Conservation (phyloP, 2,329 filamentous ascomycete genomes). For the Diaporthe caulivora region DNA sequence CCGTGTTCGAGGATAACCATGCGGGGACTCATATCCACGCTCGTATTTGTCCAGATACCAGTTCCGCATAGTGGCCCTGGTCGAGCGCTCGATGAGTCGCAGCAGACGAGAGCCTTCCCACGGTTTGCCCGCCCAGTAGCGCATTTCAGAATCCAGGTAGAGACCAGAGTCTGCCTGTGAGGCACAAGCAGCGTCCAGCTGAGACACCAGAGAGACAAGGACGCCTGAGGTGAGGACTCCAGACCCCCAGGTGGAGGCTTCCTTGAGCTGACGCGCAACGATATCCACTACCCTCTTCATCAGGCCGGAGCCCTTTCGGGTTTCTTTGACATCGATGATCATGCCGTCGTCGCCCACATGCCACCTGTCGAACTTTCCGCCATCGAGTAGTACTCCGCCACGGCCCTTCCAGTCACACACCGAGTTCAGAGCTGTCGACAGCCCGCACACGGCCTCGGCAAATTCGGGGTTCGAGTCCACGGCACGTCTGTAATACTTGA, state of each 20-base stretch:
- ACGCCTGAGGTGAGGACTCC: constrained; percentile 72
- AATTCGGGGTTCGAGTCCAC: constrained; percentile 95
- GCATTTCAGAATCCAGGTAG: constrained; percentile 56
- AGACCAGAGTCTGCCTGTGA: constrained; percentile 49
- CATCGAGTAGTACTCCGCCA: constrained; percentile 83
- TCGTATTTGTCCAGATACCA: constrained; percentile 91
- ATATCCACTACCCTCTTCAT: constrained; percentile 92
- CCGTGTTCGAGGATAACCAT: constrained; percentile 77
- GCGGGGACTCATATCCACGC: constrained; percentile 65
- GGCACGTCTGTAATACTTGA: constrained; percentile 89
- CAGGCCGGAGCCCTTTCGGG: constrained; percentile 78
- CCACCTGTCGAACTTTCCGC: constrained; percentile 86
- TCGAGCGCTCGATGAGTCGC: constrained; percentile 85
- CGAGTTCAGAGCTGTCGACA: constrained; percentile 95
- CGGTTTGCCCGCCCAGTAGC: constrained; percentile 76
- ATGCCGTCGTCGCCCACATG: constrained; percentile 89
- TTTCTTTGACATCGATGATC: constrained; percentile 78
- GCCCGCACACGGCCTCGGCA: constrained; percentile 94
- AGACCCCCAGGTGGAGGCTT: constrained; percentile 88
- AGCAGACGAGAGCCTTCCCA: constrained; percentile 93
- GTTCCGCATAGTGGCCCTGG: constrained; percentile 81
- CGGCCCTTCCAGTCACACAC: constrained; percentile 95
- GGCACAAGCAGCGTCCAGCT: constrained; percentile 57
- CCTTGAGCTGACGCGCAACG: constrained; percentile 86
- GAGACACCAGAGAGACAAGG: constrained; percentile 63